Base-by-base conservation (phyloP, 257 asterid species). In the Solanum ossicruentum region DNA sequence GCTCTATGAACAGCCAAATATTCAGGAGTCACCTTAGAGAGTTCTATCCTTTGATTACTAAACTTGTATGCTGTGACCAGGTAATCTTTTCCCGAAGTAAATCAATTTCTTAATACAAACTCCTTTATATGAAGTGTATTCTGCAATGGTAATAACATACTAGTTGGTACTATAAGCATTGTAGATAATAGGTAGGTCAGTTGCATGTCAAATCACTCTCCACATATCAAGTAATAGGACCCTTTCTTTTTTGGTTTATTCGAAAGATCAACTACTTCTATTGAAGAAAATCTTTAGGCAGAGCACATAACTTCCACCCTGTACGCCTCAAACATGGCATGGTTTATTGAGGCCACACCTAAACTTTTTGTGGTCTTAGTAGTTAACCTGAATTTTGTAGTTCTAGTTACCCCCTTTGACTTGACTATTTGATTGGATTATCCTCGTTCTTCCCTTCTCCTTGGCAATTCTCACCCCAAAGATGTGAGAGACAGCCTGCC, bases 61-160 rank as follows among this genome's bases (percentile, higher is more conserved):
- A 93, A 90, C 99, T 96, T 21, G 95, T 96, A 79, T 93, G 97
- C 95, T 92, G 96, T 79, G 96, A 96, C 90, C 99, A 95, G 99
- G 99, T 96, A 93, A 89, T 73, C 71, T 84, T 89, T 15, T 77
- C 58, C 60, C 84, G 81, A 10, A 43, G 60, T n/a, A 43, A 63
- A 63, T 60, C 13, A 49, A 28, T 56, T 71, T 71, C 18, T 41
- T 43, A 82, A 54, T 49, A 26, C 12, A 51, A 77, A 21, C 45
- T 51, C 47, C 47, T 51, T 77, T 77, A 32, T 13, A 71, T 69
- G 63, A 51, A 51, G 17, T 4, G 45, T 28, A 77, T 77, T 77
- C n/a, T 77, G 82, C 82, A 15, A 49, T 23, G 82, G 26, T 52
- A 73, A 75, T 49, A 7, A 49, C 81, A 75, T 49, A 73, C 57